Evolutionary conservation across 1,284 basidiomycete species (phyloP).

Genomic region (Calocybe gambosa): DNA sequence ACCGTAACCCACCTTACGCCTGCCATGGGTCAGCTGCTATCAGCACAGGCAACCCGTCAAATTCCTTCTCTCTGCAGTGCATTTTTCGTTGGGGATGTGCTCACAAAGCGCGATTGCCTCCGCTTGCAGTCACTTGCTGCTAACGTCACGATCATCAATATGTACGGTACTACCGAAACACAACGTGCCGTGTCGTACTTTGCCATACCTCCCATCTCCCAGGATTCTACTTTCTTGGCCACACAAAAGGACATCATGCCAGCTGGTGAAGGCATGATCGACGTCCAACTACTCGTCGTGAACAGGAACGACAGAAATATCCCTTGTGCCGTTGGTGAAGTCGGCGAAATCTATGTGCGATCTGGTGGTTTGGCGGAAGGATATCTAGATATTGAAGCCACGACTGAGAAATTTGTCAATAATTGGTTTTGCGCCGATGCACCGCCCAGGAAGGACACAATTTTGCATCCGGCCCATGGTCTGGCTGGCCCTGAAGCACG

Average conservation of each 20-base stretch:
- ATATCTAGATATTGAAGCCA: slow-evolving; percentile 84
- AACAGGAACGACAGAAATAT: slow-evolving; percentile 88
- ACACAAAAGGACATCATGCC: slow-evolving; percentile 99
- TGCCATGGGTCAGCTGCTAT: slow-evolving; percentile 98
- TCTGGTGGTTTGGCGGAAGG: slow-evolving; percentile 96
- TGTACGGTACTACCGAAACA: slow-evolving; percentile 99
- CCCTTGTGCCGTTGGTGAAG: slow-evolving; percentile 92
- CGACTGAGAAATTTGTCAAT: slow-evolving; percentile 83
- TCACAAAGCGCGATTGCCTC: slow-evolving; percentile 97
- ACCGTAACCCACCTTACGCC: slow-evolving; percentile 97
- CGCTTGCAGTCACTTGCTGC: slow-evolving; percentile 90
- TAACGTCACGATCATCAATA: slow-evolving; percentile 96
- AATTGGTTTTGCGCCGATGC: slow-evolving; percentile 81
- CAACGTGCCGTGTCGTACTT: slow-evolving; percentile 99
- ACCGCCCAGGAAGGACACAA: slow-evolving; percentile 60
- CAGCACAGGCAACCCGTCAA: slow-evolving; percentile 87
- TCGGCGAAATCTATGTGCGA: slow-evolving; percentile 98
- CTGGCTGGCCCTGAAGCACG: slow-evolving; percentile 64
- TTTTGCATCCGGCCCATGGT: slow-evolving; percentile 54
- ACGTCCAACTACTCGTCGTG: slow-evolving; percentile 96
- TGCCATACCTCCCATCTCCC: slow-evolving; percentile 81
- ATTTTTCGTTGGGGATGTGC: slow-evolving; percentile 99
- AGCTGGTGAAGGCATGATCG: slow-evolving; percentile 95
- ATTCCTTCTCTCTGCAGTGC: slow-evolving; percentile 88
- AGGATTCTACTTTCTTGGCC: slow-evolving; percentile 86